Percentiles rank a stretch among this genome's conserved stretches.
Conservation (phyloP, 108 stramenopile genomes). For the Nitzschia sp. region DNA sequence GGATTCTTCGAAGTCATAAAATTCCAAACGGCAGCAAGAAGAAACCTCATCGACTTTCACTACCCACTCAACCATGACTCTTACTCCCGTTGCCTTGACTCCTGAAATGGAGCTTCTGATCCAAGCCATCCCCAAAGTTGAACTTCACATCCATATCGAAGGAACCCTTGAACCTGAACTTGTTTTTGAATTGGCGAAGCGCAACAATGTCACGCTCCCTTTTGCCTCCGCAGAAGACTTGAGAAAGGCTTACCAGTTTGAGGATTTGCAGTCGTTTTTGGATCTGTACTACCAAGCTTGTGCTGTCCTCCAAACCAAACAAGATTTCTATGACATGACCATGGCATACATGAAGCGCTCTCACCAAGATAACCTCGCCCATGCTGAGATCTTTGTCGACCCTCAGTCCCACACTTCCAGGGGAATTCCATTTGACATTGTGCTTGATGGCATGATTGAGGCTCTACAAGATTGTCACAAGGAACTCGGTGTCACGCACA, state of each 20-base stretch:
- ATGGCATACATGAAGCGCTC: constrained; percentile 35
- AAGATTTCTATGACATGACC: constrained; percentile 46
- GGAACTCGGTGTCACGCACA: constrained; percentile 21
- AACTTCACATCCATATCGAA: constrained; percentile 51
- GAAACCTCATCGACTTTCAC: neutral
- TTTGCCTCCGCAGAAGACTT: constrained; percentile 27
- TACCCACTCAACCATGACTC: constrained; percentile 1
- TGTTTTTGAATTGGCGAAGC: constrained; percentile 34
- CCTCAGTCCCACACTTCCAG: constrained; percentile 41
- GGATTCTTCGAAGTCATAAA: too few relatives aligned
- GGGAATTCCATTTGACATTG: constrained; percentile 36
- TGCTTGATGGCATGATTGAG: constrained; percentile 29
- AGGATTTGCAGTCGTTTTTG: constrained; percentile 36
- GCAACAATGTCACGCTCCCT: constrained; percentile 27
- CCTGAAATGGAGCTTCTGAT: constrained; percentile 22
- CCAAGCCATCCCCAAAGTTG: constrained; percentile 36
- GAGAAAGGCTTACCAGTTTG: constrained; percentile 35
- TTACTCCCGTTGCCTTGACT: constrained; percentile 1
- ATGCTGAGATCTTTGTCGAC: constrained; percentile 52
- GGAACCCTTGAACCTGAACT: constrained; percentile 44
- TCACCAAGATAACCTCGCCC: constrained; percentile 32
- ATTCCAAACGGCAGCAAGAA: too few relatives aligned
- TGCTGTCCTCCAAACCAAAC: constrained; percentile 26
- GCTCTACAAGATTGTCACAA: constrained; percentile 32
- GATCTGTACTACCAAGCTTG: constrained; percentile 40